Evolutionary conservation across 495 filamentous ascomycete genomes (phyloP).

Genomic region (Aeminium ludgeri): DNA sequence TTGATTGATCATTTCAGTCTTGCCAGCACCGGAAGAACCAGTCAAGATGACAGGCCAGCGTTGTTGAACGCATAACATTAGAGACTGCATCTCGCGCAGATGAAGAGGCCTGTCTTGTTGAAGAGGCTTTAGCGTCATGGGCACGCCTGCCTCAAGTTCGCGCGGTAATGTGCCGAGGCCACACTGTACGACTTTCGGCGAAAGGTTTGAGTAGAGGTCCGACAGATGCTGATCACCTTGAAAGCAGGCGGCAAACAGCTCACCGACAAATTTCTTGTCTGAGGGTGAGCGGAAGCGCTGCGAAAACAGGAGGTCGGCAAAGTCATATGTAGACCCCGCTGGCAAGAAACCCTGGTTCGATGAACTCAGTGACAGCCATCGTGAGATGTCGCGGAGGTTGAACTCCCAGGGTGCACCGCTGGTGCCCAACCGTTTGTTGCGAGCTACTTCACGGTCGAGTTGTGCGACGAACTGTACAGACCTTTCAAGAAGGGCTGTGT

Average conservation of each 20-base stretch:
- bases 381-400: constrained; percentile 78
- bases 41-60: constrained; percentile 79
- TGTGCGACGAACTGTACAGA: constrained; percentile 67
- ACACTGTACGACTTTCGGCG: constrained; percentile 53
- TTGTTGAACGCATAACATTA: constrained; percentile 73
- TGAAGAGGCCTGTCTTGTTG: constrained; percentile 15
- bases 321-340: constrained; percentile 41
- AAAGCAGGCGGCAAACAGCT: constrained; percentile 44
- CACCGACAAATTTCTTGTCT: constrained; percentile 46
- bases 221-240: constrained; percentile 22
- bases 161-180: constrained; percentile 49
- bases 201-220: constrained; percentile 48
- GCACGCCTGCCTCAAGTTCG: too few relatives aligned
- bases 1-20: constrained; percentile 59
- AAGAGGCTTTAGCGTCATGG: too few relatives aligned
- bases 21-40: constrained; percentile 72
- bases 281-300: constrained; percentile 63
- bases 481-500: constrained; percentile 35
- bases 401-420: constrained; percentile 92
- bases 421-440: constrained; percentile 50
- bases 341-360: constrained; percentile 38
- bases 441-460: constrained; percentile 52
- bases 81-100: constrained; percentile 57
- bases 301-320: constrained; percentile 65
- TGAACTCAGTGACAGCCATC: constrained; percentile 66